Evolutionary conservation across 2,329 filamentous ascomycete species (phyloP).

Genomic region (Fusarium fracticaudum): DNA sequence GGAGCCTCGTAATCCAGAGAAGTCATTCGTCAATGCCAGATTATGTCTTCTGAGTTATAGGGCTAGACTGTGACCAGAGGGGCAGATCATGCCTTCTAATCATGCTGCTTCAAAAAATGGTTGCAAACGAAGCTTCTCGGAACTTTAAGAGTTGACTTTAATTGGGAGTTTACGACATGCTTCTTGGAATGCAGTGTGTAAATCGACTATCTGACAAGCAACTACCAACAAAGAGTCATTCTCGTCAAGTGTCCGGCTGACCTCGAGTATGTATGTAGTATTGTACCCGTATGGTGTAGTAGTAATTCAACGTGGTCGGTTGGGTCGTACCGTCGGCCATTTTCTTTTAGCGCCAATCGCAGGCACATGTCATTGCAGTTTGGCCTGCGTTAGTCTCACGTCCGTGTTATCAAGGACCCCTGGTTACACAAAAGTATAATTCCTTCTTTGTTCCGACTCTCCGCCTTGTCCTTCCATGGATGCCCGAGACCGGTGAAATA

Average conservation of each 20-base stretch:
- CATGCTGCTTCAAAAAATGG: neutral
- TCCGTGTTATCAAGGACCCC: slow-evolving; percentile 19
- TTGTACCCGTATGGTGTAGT: neutral
- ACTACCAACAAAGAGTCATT: neutral
- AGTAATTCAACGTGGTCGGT: neutral
- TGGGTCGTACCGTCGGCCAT: slow-evolving; percentile 18
- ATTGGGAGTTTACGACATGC: neutral
- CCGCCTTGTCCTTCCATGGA: neutral
- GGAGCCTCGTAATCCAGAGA: neutral
- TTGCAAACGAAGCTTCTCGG: neutral
- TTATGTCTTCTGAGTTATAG: neutral
- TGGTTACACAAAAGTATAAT: slow-evolving; percentile 14
- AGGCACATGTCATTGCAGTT: slow-evolving; percentile 21
- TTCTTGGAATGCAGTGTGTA: neutral
- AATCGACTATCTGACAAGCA: neutral
- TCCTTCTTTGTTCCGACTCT: slow-evolving; percentile 8
- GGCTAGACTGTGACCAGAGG: neutral
- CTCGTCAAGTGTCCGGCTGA: neutral
- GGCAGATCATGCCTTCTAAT: neutral
- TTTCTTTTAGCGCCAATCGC: slow-evolving; percentile 36
- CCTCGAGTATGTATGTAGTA: neutral
- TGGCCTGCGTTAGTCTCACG: slow-evolving; percentile 32
- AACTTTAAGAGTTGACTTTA: neutral
- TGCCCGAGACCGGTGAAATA: slow-evolving; percentile 10
- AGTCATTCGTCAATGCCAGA: neutral